Evolutionary conservation across 106 monocot genomes (phyloP).

Genomic region (Gastrodia elata): DNA sequence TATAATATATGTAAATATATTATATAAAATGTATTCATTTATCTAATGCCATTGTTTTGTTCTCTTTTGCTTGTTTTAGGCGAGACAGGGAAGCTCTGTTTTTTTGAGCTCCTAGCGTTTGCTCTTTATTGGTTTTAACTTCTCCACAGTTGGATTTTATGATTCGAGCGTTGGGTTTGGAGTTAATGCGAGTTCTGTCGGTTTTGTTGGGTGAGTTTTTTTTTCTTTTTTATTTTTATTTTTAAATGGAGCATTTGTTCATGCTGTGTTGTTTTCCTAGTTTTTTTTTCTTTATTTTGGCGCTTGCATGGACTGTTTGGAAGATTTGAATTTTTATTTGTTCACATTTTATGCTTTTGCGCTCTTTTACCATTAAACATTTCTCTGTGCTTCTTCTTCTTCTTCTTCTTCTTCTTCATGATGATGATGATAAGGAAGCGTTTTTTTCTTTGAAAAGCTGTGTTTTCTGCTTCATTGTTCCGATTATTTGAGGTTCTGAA

Average conservation of each 20-base stretch:
- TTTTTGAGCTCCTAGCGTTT: constrained; percentile 9
- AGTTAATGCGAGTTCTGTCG: neutral
- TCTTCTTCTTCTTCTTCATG: neutral
- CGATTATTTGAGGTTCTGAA: neutral
- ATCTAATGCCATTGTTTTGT: constrained; percentile 11
- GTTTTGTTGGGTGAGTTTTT: neutral
- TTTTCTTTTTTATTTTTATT: neutral
- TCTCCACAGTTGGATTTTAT: constrained; percentile 4
- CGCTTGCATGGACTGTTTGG: constrained; percentile 3
- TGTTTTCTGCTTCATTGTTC: neutral
- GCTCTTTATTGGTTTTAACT: constrained; percentile 11
- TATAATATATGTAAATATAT: too few species aligned
- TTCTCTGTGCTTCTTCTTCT: too few species aligned
- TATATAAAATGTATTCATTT: too few species aligned
- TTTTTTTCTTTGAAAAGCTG: neutral
- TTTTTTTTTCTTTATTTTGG: neutral
- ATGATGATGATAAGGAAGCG: neutral
- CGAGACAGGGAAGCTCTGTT: constrained; percentile 5
- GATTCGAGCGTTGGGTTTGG: constrained; percentile 11
- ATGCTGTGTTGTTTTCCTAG: neutral
- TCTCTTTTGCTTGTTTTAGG: constrained; percentile 12
- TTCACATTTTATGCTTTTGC: neutral
- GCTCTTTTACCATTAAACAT: neutral
- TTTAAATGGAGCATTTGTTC: neutral
- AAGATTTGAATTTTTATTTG: neutral